Conservation (phyloP, 192 early-diverging fungal genomes). For the Coemansia reversa region DNA sequence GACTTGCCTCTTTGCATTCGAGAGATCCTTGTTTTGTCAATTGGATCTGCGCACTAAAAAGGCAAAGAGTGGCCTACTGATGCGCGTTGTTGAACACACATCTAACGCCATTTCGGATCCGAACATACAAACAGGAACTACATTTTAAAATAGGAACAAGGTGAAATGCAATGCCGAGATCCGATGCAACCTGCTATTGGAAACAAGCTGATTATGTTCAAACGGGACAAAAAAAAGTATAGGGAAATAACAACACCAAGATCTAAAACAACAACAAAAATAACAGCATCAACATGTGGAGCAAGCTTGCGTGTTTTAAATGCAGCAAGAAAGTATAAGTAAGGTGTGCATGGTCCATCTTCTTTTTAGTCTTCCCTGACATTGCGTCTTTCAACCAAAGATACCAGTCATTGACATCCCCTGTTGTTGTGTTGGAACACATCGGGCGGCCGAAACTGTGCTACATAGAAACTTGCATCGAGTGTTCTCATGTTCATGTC, state of each 20-base stretch:
- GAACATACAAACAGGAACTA: neutral
- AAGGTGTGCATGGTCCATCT: neutral
- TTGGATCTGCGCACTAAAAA: neutral
- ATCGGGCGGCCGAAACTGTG: neutral
- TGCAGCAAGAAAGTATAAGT: neutral
- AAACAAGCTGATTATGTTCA: neutral
- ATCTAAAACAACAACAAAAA: neutral
- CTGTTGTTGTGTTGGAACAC: neutral
- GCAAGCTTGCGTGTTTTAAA: neutral
- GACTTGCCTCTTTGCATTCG: neutral
- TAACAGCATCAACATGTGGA: neutral
- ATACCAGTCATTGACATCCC: neutral
- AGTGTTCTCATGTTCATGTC: neutral
- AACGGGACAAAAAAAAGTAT: neutral
- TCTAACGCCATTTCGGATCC: neutral
- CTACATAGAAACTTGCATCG: neutral
- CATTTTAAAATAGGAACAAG: neutral
- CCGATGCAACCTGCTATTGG: neutral
- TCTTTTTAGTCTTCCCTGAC: neutral
- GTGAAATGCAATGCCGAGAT: neutral
- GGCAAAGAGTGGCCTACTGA: neutral
- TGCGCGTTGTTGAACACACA: neutral
- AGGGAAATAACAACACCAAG: neutral
- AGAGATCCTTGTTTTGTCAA: neutral
- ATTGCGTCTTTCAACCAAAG: neutral